phyloP scores from a whole-genome alignment of 108 stramenopile species.

The Skeletonema grethae region DNA sequence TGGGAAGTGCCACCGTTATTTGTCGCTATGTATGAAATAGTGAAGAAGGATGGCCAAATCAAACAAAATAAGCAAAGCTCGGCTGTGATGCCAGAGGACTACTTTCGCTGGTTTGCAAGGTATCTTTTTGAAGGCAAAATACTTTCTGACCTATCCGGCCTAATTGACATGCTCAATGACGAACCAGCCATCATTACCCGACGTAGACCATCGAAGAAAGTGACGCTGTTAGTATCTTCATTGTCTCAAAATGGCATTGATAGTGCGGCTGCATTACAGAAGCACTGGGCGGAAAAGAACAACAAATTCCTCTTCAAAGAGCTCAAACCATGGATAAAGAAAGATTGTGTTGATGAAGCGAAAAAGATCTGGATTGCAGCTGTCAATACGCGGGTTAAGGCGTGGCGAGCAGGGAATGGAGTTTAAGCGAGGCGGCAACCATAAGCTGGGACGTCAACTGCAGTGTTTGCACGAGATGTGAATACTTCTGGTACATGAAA shows the following conservation, averaged over 20 bases:
- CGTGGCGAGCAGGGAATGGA: conserved; percentile 27
- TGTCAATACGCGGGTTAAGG: conserved; percentile 58
- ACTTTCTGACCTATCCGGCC: conserved; percentile 55
- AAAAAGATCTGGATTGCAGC: conserved; percentile 70
- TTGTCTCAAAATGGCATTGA: conserved; percentile 72
- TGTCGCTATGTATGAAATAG: conserved; percentile 58
- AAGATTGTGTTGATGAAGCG: conserved; percentile 47
- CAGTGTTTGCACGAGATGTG: no score
- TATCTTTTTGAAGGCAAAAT: conserved; percentile 85
- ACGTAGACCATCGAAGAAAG: conserved; percentile 66
- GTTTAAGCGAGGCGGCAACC: no score
- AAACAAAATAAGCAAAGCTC: conserved; percentile 30
- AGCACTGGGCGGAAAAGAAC: conserved; percentile 81
- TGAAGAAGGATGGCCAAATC: conserved; percentile 34
- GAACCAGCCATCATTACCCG: conserved; percentile 73
- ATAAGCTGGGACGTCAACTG: no score
- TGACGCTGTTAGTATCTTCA: conserved; percentile 58
- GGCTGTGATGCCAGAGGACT: conserved; percentile 67
- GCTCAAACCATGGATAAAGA: conserved; percentile 67
- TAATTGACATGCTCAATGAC: conserved; percentile 65
- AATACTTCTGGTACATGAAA: no score
- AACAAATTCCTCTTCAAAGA: conserved; percentile 75
- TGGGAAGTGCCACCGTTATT: conserved; percentile 83
- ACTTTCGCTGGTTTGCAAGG: conserved; percentile 85
- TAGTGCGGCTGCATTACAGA: conserved; percentile 64